phyloP scores from a whole-genome alignment of 306 rosid species.

The Sindora glabra region DNA sequence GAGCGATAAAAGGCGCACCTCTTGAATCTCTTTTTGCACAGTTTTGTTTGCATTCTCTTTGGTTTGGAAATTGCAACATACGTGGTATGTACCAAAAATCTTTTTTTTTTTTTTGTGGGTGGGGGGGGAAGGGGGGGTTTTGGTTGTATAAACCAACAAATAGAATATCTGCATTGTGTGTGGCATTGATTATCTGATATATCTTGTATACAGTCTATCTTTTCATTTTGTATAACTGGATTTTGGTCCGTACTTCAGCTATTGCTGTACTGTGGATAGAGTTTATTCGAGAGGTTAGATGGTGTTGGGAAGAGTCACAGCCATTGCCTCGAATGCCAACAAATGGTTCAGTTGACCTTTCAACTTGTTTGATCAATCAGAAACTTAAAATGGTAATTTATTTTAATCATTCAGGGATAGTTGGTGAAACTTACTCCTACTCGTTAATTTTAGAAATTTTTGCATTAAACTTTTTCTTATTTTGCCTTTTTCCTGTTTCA shows the following conservation, averaged over 20 bases:
- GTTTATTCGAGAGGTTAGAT: conserved; percentile 91
- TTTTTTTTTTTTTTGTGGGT: too few species aligned
- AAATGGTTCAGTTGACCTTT: conserved; percentile 68
- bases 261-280: conserved; percentile 84
- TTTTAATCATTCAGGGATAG: conserved; percentile 14
- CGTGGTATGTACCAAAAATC: conserved; percentile 51
- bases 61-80: conserved; percentile 93
- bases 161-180: too few species aligned
- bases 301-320: conserved; percentile 99
- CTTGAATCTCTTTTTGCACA: conserved; percentile 75
- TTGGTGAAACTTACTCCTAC: conserved; percentile 13
- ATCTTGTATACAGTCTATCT: conserved; percentile 6
- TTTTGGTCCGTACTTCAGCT: conserved; percentile 45
- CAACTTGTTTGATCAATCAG: conserved; percentile 84
- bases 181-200: conserved; percentile 8
- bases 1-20: conserved; percentile 81
- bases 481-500: background rate
- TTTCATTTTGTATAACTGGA: conserved; percentile 19
- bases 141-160: conserved; percentile 16
- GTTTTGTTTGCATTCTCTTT: conserved; percentile 82
- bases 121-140: too few species aligned
- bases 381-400: conserved; percentile 82
- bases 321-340: conserved; percentile 74
- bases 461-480: too few species aligned
- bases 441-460: too few species aligned